phyloP scores from a whole-genome alignment of 2,329 filamentous ascomycete species.

The Colletotrichum echinochloae region DNA sequence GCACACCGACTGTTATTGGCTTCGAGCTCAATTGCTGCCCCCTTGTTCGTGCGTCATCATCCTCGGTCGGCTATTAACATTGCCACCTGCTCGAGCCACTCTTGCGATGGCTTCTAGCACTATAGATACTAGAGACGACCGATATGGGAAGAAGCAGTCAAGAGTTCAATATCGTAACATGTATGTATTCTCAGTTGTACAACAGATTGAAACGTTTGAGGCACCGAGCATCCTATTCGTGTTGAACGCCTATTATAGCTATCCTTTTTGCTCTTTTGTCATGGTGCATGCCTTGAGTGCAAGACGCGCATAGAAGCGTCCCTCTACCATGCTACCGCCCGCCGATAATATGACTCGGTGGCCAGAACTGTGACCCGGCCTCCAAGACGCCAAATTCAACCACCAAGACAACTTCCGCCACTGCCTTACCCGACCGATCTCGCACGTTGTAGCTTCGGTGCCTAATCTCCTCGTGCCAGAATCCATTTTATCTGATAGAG shows the following conservation, averaged over 20 bases:
- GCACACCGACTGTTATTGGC: background rate
- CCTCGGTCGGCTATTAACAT: background rate
- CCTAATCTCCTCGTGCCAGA: background rate
- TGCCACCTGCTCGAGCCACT: background rate
- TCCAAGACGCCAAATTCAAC: constrained; percentile 32
- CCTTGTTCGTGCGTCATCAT: background rate
- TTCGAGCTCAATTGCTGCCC: no score
- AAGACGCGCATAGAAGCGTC: constrained; percentile 19
- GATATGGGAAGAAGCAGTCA: background rate
- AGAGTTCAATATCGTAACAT: background rate
- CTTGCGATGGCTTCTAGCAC: background rate
- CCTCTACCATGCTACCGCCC: constrained; percentile 20
- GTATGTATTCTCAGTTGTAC: constrained; percentile 1
- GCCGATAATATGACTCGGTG: background rate
- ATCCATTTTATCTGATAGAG: constrained; percentile 68
- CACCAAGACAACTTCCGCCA: background rate
- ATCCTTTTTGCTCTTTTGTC: constrained; percentile 13
- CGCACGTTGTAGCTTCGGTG: background rate
- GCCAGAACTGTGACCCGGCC: constrained; percentile 16
- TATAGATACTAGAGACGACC: background rate
- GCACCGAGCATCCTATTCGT: background rate
- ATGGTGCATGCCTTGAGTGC: constrained; percentile 36
- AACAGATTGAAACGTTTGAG: background rate
- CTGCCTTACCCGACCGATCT: background rate
- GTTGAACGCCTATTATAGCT: background rate